Base-by-base conservation (phyloP, 2,329 filamentous ascomycete species). In the Scleromitrula shiraiana region DNA sequence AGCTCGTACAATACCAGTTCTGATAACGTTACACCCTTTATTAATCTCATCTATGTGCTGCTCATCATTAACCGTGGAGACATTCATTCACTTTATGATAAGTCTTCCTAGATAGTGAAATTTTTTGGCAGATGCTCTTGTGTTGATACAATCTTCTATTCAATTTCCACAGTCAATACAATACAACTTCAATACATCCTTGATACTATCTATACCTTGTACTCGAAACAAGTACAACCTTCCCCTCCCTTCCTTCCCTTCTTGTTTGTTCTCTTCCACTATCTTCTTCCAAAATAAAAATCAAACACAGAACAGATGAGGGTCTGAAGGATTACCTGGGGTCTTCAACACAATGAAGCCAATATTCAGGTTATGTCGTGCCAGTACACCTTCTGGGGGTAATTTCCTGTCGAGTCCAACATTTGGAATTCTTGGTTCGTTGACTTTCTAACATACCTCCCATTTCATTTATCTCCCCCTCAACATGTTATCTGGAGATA, bases 281-380 rank as follows among this genome's bases (percentile, higher is more conserved):
- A 7, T 9, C 22, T 20, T 41, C n/a, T 17, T 2, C 19, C 6
- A 4, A 7, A 43, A 7, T 7, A 36, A 20, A n/a, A n/a, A n/a
- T n/a, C 15, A n/a, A 19, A 9, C 3, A 46, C n/a, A 23, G n/a
- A 24, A 35, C 38, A 47, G 29, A 47, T 47, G 45, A 32, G 45
- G 45, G 45, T 47, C 45, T 47, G 24, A 36, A 46, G 29, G 15
- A 47, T 15, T 29, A 35, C 45, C 29, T 42, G 45, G 45, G 45
- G 45, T 22, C 38, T 47, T 35, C 45, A 22, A 41, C 45, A 29
- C 20, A 20, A 42, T 47, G 45, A 47, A 47, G 45, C 45, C 45
- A 22, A 47, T 47, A 36, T 40, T 47, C 12, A 42, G 37, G 17
- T 35, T 47, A 29, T 47, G 45, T 41, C 45, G 45, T 41, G 38